These are phyloP conservation scores for Suaeda aralocaspica DNA, from an alignment of 148 eudicot species.

Conservation along the genomic window DNA sequence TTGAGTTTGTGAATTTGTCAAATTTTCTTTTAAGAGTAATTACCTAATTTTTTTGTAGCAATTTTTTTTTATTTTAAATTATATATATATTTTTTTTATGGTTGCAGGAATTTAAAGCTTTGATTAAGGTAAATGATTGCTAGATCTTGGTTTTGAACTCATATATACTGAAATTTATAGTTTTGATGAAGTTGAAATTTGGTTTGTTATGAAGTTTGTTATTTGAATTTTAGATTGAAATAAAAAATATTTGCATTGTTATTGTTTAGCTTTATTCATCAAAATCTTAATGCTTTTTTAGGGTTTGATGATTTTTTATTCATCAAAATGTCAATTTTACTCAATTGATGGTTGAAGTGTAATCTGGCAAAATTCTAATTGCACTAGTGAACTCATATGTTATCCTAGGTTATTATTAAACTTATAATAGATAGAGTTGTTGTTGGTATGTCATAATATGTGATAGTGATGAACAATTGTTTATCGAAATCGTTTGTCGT, in stretches of 20 bases:
- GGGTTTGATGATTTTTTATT: slow-evolving; percentile 10
- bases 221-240: background rate
- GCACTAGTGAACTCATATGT: background rate
- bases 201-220: background rate
- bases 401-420: background rate
- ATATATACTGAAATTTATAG: background rate
- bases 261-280: background rate
- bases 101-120: slow-evolving; percentile 11
- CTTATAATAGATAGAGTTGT: background rate
- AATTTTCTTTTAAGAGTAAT: too few relatives aligned
- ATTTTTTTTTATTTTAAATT: too few relatives aligned
- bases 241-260: background rate
- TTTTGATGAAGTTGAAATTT: background rate
- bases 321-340: too few relatives aligned
- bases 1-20: too few relatives aligned
- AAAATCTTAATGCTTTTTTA: background rate
- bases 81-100: too few relatives aligned
- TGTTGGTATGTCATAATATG: background rate
- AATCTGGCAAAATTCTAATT: background rate
- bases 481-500: too few relatives aligned
- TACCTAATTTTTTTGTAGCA: slow-evolving; percentile 3
- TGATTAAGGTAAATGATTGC: slow-evolving; percentile 16
- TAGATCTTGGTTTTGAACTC: slow-evolving; percentile 22
- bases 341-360: background rate
- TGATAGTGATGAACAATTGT: background rate